Evolutionary conservation across 2,329 filamentous ascomycete species (phyloP).

Genomic region (Ceratocystis cacaofunesta): DNA sequence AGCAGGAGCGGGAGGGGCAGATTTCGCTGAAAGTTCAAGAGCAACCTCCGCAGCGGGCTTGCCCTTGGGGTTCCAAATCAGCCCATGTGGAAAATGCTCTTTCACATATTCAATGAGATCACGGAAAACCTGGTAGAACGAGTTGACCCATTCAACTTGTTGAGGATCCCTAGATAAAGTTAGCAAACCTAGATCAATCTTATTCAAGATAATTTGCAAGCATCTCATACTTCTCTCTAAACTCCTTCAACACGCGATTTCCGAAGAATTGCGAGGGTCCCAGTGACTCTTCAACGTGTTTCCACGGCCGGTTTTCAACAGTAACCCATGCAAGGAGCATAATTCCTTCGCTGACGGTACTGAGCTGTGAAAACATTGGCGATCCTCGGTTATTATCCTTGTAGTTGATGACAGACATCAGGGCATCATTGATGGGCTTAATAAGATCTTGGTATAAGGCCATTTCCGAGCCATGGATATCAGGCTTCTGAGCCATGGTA

Average conservation of each 20-base stretch:
- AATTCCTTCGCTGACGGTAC: conserved; percentile 79
- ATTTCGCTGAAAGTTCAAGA: conserved; percentile 37
- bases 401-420: conserved; percentile 64
- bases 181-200: neutral
- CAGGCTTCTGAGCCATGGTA: conserved; percentile 84
- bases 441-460: conserved; percentile 60
- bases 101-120: conserved; percentile 73
- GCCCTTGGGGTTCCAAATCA: conserved; percentile 74
- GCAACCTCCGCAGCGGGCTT: conserved; percentile 54
- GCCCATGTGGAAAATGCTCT: conserved; percentile 61
- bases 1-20: conserved; percentile 34
- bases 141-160: conserved; percentile 76
- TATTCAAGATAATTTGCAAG: too few species aligned
- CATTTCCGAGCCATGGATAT: conserved; percentile 45
- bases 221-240: conserved; percentile 49
- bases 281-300: conserved; percentile 71
- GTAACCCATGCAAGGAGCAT: conserved; percentile 83
- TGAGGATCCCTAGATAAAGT: conserved; percentile 48
- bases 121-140: conserved; percentile 85
- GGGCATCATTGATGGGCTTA: conserved; percentile 71
- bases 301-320: conserved; percentile 65
- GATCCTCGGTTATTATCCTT: conserved; percentile 68
- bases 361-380: conserved; percentile 64
- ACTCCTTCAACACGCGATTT: conserved; percentile 81
- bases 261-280: conserved; percentile 84